phyloP scores from a whole-genome alignment of 225 moss, liverwort and hornwort species.

The Pseudisothecium myosuroides region DNA sequence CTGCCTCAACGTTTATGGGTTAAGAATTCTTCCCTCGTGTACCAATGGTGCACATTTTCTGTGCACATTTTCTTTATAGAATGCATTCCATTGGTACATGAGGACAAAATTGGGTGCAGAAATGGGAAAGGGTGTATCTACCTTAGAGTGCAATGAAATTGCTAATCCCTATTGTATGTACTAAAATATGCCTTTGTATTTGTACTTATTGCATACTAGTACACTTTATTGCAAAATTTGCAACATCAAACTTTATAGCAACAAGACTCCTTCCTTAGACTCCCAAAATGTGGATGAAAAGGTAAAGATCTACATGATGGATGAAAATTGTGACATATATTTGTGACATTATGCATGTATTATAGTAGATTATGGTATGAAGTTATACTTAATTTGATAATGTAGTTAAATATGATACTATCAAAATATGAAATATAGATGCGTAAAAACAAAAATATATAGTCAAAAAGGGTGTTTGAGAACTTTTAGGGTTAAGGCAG shows the following conservation, averaged over 20 bases:
- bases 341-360: rapidly evolving
- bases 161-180: rapidly evolving
- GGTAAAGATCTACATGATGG: neutral
- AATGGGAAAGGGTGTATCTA: too few relatives aligned
- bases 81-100: too few relatives aligned
- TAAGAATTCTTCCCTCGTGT: too few relatives aligned
- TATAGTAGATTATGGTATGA: neutral
- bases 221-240: neutral
- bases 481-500: neutral
- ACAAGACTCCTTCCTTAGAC: rapidly evolving
- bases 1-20: too few relatives aligned
- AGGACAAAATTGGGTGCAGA: too few relatives aligned
- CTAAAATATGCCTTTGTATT: neutral
- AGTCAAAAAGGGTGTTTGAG: rapidly evolving
- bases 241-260: neutral
- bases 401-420: neutral
- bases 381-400: neutral
- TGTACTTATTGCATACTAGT: neutral
- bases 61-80: too few relatives aligned
- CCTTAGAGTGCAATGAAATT: neutral
- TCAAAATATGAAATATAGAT: neutral
- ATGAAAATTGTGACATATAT: neutral
- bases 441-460: neutral
- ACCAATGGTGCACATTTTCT: too few relatives aligned
- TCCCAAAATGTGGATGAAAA: neutral